Base-by-base conservation (phyloP, 2,329 filamentous ascomycete genomes). In the Fusarium sambucinum region DNA sequence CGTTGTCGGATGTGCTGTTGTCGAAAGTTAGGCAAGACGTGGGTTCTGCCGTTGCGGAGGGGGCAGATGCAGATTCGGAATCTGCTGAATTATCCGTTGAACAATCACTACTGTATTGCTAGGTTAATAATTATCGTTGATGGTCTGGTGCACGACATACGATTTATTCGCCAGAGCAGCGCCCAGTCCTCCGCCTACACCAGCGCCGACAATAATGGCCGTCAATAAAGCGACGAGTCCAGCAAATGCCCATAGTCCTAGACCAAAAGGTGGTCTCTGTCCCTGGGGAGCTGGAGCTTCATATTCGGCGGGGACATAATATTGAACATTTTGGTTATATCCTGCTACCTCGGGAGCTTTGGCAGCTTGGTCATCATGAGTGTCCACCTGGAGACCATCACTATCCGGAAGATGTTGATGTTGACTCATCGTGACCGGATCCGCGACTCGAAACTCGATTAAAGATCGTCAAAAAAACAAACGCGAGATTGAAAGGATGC, bases 301-400 rank as follows among this genome's bases (percentile, higher is more conserved):
- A 16, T 69, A 69, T 1, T 42, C 51, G 0, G 66, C 33, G 40
- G 66, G 62, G 3, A 37, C 21, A 11, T 68, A 67, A 42, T 70
- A 67, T 21, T 38, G 48, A 12, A 42, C 52, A 19, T 59, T 25
- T 6, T 44, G 51, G 2, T 27, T 17, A 14, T 69, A 56, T 13
- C 16, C 30, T 21, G 50, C 62, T 9, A 69, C 53, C 8, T 69
- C 66, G 1, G 66, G 66, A 21, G 66, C 66, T 23, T 59, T 69
- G 3, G 66, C 66, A 8, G 61, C 61, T 14, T 48, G 56, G 17
- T 69, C 55, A 10, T 35, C 32, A n/a, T 62, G 30, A 2, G 44
- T 47, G 6, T 69, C 53, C 38, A 69, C 66, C 66, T 69, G 66
- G 1, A 69, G 66, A 50, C 66, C 66, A 17, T 69, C 66, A 11